Evolutionary conservation across 208 protist species (phyloP).

Genomic region (Leishmania major): DNA sequence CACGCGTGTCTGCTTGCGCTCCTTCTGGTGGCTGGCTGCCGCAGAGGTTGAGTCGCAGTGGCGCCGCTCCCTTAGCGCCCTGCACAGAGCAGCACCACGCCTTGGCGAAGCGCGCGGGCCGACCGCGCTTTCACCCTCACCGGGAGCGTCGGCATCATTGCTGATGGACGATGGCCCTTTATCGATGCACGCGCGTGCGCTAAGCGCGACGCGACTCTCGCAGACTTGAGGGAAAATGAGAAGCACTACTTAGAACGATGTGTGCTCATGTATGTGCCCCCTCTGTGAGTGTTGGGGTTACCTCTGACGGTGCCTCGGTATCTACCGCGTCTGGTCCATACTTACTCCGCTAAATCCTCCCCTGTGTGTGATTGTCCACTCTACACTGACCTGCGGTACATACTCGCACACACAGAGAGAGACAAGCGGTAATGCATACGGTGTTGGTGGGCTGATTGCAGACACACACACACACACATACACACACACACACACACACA

Average conservation of each 20-base stretch:
- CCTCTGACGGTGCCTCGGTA: neutral
- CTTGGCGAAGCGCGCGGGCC: neutral
- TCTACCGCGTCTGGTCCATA: neutral
- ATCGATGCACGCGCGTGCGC: conserved; percentile 17
- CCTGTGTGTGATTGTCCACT: neutral
- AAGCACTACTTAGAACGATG: neutral
- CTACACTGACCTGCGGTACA: neutral
- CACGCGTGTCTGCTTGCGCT: conserved; percentile 8
- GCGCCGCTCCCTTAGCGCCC: conserved; percentile 11
- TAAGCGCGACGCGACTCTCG: conserved; percentile 13
- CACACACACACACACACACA: neutral
- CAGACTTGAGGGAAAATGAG: neutral
- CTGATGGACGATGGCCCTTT: conserved; percentile 11
- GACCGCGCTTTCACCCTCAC: neutral
- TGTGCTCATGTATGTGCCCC: neutral
- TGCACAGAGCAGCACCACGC: neutral
- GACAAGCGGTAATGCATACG: neutral
- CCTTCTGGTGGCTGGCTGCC: conserved; percentile 32
- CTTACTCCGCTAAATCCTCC: neutral
- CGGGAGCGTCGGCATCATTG: neutral
- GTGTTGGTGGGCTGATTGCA: neutral
- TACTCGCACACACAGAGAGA: neutral
- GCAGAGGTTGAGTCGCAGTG: conserved; percentile 24
- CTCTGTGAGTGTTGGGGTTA: neutral
- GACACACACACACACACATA: too few relatives aligned